Evolutionary conservation across 306 rosid species (phyloP), one percentile per base, ranked within the genome.

Genomic region (Sicyos baderoa): DNA sequence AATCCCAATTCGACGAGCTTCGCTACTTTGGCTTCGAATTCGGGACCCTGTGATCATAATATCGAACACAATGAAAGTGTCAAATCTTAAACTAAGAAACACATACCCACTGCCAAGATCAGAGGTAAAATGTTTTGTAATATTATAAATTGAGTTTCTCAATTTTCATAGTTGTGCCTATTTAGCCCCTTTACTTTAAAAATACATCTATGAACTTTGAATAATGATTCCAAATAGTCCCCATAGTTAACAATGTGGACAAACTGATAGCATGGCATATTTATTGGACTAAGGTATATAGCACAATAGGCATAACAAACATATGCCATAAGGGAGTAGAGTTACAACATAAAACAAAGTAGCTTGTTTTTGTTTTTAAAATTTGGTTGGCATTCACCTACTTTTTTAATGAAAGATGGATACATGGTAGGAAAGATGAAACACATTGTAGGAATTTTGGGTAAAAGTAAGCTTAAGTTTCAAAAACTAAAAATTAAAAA

Each of bases 1-100:
- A 90, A 94, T 69, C 99, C 99, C 49, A 94, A 78, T 76, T 94
- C 97, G 54, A 90, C 88, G 49, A 94, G 99, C 88, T 88, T 94
- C 40, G 91, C 86, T 70, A 94, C 86, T 81, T 94, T 94, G 59
- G 75, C 87, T 81, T 94, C 97, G 74, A 90, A 90, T 19, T 76
- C 88, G 47, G 88, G 12, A 23, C 79, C 90, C 99, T 44, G 37
- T 32, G 68, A 66, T 62, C 78, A 85, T 21, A 70, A 13, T 57
- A 32, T 63, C 54, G 10, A 63, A 21, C 54, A 21, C 7, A 29
- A 3, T 1, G 17, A 5, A 63, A 63, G n/a, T 5, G 69, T 4
- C 4, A 27, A 58, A 12, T 58, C 64, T 4, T 58, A 12, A 12
- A 14, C 8, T 25, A 40, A 3, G 11, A 19, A 44, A 13, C 70